phyloP scores from a whole-genome alignment of 345 rosid species.

The Brassica incana region DNA sequence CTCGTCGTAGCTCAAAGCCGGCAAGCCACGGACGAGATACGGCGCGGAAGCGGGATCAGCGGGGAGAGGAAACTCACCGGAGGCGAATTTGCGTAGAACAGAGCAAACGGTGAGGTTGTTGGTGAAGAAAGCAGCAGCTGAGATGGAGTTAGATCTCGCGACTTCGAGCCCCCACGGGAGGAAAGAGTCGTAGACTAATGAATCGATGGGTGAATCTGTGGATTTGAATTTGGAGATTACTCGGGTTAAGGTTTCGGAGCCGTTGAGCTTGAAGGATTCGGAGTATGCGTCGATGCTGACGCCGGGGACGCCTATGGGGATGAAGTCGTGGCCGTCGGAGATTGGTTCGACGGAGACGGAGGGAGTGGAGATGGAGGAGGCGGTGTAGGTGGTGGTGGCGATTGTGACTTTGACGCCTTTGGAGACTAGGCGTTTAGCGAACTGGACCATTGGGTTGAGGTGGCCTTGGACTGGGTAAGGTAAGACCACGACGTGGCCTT shows the following conservation, averaged over 20 bases:
- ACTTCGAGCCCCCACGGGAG: slow-evolving; percentile 79
- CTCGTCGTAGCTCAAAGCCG: slow-evolving; percentile 49
- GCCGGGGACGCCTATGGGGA: slow-evolving; percentile 52
- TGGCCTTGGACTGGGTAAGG: slow-evolving; percentile 87
- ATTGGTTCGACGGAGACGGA: slow-evolving; percentile 54
- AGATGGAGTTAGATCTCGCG: slow-evolving; percentile 51
- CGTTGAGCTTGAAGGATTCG: slow-evolving; percentile 46
- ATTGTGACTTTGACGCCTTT: slow-evolving; percentile 65
- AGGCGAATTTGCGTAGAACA: slow-evolving; percentile 46
- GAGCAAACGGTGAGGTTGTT: slow-evolving; percentile 54
- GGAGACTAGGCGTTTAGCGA: slow-evolving; percentile 67
- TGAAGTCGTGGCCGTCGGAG: slow-evolving; percentile 71
- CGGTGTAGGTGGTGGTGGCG: slow-evolving; percentile 67
- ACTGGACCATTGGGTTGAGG: slow-evolving; percentile 75
- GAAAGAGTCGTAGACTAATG: slow-evolving; percentile 70
- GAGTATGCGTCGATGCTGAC: slow-evolving; percentile 39
- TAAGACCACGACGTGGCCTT: slow-evolving; percentile 53
- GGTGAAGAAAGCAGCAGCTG: slow-evolving; percentile 72
- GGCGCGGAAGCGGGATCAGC: slow-evolving; percentile 41
- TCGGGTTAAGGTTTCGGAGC: slow-evolving; percentile 52
- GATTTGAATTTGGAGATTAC: slow-evolving; percentile 43
- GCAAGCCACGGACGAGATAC: slow-evolving; percentile 51
- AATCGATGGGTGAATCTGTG: slow-evolving; percentile 43
- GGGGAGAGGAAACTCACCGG: slow-evolving; percentile 48
- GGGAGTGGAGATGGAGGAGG: slow-evolving; percentile 44